A percentile compares a stretch with the other conserved stretches of the same genome.
phyloP scores from a whole-genome alignment of 1,139 yeast genomes.

The Hyphopichia fennica region DNA sequence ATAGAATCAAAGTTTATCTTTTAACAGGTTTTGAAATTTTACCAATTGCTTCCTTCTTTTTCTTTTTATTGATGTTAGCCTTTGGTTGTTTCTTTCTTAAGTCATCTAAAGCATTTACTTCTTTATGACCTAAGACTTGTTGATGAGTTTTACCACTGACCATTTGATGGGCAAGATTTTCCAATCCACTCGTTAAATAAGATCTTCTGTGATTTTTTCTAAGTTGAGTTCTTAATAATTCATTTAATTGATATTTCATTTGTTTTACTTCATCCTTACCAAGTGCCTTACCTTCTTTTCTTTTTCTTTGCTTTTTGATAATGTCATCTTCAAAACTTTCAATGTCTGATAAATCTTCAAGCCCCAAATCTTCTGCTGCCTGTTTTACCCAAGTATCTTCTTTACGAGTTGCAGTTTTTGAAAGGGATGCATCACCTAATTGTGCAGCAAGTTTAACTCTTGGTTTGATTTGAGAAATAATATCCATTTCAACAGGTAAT shows the following conservation, averaged over 20 bases:
- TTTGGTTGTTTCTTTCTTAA: slow-evolving; percentile 35
- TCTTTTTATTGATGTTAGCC: slow-evolving; percentile 12
- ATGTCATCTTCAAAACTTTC: slow-evolving; percentile 64
- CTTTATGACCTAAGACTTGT: slow-evolving; percentile 68
- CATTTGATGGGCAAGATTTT: slow-evolving; percentile 82
- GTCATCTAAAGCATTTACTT: slow-evolving; percentile 69
- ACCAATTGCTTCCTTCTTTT: slow-evolving; percentile 8
- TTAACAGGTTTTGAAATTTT: slow-evolving; percentile 2
- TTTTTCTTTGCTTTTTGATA: slow-evolving; percentile 60
- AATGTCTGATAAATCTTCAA: slow-evolving; percentile 66
- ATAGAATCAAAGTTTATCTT: not conserved
- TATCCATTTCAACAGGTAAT: slow-evolving; percentile 75
- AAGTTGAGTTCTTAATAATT: slow-evolving; percentile 57
- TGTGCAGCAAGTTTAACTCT: slow-evolving; percentile 69
- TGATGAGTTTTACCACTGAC: slow-evolving; percentile 71
- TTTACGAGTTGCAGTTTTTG: slow-evolving; percentile 60
- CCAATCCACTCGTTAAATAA: slow-evolving; percentile 82
- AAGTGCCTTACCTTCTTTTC: slow-evolving; percentile 57
- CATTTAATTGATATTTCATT: slow-evolving; percentile 56
- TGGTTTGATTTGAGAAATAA: slow-evolving; percentile 67
- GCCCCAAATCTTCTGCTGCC: slow-evolving; percentile 92
- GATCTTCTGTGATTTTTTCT: slow-evolving; percentile 69
- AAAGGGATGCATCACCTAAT: slow-evolving; percentile 70
- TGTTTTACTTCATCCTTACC: slow-evolving; percentile 49
- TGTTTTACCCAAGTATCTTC: slow-evolving; percentile 81